A percentile compares a stretch with the other conserved stretches of the same genome.
These are phyloP conservation scores for Acrodontium crateriforme DNA, from an alignment of 2,329 filamentous ascomycete genomes.

Conservation along the genomic window DNA sequence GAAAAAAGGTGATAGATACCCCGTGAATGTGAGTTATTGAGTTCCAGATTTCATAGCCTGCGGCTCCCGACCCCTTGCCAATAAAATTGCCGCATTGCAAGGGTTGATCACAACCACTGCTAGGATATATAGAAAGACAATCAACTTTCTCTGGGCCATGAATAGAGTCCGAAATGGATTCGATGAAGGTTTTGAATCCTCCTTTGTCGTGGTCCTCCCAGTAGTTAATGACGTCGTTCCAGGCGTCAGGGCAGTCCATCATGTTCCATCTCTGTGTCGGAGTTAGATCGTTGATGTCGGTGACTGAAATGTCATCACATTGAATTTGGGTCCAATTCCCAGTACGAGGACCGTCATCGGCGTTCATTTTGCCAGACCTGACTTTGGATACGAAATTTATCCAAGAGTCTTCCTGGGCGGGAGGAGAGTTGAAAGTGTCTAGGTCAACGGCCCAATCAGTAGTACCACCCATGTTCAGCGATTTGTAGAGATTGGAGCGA, in stretches of 20 bases:
- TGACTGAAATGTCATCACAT: not conserved
- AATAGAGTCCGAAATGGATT: not conserved
- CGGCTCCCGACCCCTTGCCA: not conserved
- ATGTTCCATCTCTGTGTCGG: not conserved
- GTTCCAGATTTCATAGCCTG: not conserved
- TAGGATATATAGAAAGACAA: not conserved
- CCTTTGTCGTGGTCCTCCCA: not conserved
- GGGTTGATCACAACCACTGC: not conserved
- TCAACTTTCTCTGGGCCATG: not conserved
- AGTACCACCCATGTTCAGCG: constrained; percentile 20
- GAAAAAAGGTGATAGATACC: not conserved
- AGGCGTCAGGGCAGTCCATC: not conserved
- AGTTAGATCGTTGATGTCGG: not conserved
- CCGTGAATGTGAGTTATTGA: not conserved
- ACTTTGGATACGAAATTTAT: not conserved
- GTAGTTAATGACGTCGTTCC: not conserved
- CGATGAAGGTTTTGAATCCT: not conserved
- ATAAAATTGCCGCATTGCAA: not conserved
- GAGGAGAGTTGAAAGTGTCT: not conserved
- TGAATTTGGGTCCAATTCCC: constrained; percentile 1
- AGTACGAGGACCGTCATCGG: not conserved
- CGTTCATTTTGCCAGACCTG: not conserved
- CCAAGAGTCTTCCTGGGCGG: not conserved
- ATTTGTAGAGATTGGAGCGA: constrained; percentile 9
- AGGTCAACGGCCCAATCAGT: constrained; percentile 25